Evolutionary conservation across 345 rosid genomes (phyloP), one percentile per base, ranked within the genome.

Genomic region (thale cress (Arabidopsis thaliana)): DNA sequence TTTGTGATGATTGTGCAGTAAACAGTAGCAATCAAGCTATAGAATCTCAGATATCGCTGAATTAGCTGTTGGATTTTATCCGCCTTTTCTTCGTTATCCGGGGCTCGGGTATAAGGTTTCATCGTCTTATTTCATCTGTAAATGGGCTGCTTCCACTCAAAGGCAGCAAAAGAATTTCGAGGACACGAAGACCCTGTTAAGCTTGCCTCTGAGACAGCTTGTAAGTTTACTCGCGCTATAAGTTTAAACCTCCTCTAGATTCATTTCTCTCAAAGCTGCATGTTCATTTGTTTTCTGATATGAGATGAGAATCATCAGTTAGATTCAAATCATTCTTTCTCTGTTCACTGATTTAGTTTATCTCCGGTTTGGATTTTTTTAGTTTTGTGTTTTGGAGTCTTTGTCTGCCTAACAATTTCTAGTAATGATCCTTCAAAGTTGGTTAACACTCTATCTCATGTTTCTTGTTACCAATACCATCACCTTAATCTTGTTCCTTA

Each of bases 101-200:
- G 5, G 13, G 37, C 10, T 65, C 2, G 41, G 66, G 57, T 38
- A 32, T 65, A 64, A 16, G 30, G 30, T 65, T 10, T 20, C 5
- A 6, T 40, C 2, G 34, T 42, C 51, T 62, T 14, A 62, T 42
- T 45, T 44, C 65, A 61, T 67, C 78, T 37, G 85, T 84, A 85
- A 88, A 93, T 96, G 99, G 98, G 99, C 90, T 96, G 99, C 80
- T 89, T 93, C 83, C 81, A 85, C 5, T 93, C 99, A 16, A 93
- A 82, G 69, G 88, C 72, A 63, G 79, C 84, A 57, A 89, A 80
- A 80, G 87, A 88, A 72, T 84, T 77, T 63, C 91, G 90, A 32
- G 99, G 98, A 73, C 89, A 89, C 37, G 96, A 90, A 83, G 91
- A 93, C 81, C 99, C 98, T 4, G 78, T 88, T 4, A 79, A 72